phyloP scores from a whole-genome alignment of 2,329 filamentous ascomycete genomes.

The Aspergillus vadensis region DNA sequence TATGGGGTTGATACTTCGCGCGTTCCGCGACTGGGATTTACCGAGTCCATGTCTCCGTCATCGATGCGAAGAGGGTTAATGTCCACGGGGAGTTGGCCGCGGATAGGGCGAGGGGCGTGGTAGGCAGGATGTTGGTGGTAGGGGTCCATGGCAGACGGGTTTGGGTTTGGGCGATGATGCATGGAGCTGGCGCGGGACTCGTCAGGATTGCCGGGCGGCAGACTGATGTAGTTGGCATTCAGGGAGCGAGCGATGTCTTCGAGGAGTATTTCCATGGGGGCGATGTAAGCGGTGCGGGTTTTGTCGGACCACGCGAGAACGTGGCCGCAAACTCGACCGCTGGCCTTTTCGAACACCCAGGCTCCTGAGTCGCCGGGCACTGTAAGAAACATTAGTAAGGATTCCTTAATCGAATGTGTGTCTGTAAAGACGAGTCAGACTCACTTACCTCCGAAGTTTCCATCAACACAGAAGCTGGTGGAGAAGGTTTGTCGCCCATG shows the following conservation, averaged over 20 bases:
- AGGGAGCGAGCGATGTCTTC: slow-evolving; percentile 81
- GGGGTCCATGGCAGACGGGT: slow-evolving; percentile 9
- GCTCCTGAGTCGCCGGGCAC: slow-evolving; percentile 90
- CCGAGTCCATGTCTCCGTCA: slow-evolving; percentile 20
- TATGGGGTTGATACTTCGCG: slow-evolving; percentile 30
- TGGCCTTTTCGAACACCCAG: slow-evolving; percentile 81
- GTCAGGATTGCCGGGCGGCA: slow-evolving; percentile 58
- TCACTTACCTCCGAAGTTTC: slow-evolving; percentile 57
- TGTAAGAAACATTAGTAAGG: slow-evolving; percentile 19
- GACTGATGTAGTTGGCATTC: slow-evolving; percentile 66
- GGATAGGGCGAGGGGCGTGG: slow-evolving; percentile 24
- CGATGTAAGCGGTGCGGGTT: slow-evolving; percentile 84
- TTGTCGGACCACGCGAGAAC: slow-evolving; percentile 84
- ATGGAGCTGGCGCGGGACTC: slow-evolving; percentile 28
- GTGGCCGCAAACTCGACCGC: slow-evolving; percentile 83
- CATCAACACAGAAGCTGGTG: slow-evolving; percentile 66
- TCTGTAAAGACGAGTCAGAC: slow-evolving; percentile 17
- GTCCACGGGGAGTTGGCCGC: slow-evolving; percentile 32
- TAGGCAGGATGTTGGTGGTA: slow-evolving; percentile 26
- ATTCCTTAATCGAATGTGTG: neutral
- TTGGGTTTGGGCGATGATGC: slow-evolving; percentile 14
- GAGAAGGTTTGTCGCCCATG: slow-evolving; percentile 80
- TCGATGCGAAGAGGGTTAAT: slow-evolving; percentile 29
- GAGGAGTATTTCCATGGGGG: slow-evolving; percentile 88
- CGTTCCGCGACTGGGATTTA: slow-evolving; percentile 22